Evolutionary conservation across 352 stramenopile species (phyloP).

Genomic region (Saprolegnia diclina): DNA sequence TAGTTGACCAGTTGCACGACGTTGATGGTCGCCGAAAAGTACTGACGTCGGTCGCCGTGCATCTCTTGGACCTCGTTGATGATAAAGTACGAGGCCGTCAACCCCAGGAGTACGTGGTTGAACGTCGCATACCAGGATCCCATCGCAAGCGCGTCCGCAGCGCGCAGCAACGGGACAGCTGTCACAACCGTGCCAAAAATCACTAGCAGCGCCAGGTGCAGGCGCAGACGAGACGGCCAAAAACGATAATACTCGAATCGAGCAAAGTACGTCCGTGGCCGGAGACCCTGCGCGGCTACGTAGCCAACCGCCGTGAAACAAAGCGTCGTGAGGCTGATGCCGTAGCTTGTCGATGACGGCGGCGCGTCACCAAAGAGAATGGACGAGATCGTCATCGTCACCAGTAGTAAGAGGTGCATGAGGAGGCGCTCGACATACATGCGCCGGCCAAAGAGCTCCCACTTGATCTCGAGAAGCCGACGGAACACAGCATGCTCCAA

Average conservation of each 20-base stretch:
- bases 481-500: slow-evolving; percentile 6
- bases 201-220: neutral
- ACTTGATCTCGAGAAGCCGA: slow-evolving; percentile 15
- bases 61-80: slow-evolving; percentile 14
- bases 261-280: neutral
- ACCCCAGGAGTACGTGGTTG: slow-evolving; percentile 9
- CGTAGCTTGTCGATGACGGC: neutral
- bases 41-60: neutral
- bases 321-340: neutral
- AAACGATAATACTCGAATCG: neutral
- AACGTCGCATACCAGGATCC: slow-evolving; percentile 1
- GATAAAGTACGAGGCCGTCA: slow-evolving; percentile 11
- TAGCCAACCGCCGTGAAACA: neutral
- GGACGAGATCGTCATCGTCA: slow-evolving; percentile 7
- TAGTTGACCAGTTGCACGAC: neutral
- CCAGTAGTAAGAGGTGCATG: slow-evolving; percentile 8
- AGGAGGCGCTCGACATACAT: slow-evolving; percentile 12
- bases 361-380: neutral
- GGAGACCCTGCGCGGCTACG: neutral
- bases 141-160: neutral
- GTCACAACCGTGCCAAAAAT: neutral
- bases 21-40: slow-evolving; percentile 4
- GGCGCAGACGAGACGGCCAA: neutral
- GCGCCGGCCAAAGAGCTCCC: slow-evolving; percentile 14
- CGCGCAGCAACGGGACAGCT: neutral